phyloP scores from a whole-genome alignment of 192 early-diverging fungal species.

The Linnemannia schmuckeri region DNA sequence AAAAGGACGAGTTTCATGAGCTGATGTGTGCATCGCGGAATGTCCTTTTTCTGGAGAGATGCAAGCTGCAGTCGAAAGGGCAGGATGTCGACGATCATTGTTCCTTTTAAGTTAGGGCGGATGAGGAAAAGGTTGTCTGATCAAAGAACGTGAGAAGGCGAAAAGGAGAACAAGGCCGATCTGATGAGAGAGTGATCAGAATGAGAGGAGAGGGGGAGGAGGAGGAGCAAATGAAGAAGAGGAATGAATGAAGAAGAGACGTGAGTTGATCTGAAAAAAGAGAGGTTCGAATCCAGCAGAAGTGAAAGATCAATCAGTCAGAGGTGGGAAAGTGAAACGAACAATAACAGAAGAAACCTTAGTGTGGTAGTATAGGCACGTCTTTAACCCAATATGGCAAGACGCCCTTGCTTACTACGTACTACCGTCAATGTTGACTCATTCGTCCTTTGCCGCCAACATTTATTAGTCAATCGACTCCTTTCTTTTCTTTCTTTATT shows the following conservation, averaged over 20 bases:
- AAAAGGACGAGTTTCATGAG: constrained; percentile 55
- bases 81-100: constrained; percentile 54
- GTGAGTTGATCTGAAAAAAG: constrained; percentile 1
- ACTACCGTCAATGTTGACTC: too few relatives aligned
- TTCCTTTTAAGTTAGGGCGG: background rate
- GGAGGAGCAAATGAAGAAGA: background rate
- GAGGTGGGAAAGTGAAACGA: background rate
- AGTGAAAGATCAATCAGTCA: constrained; percentile 10
- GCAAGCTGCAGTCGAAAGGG: constrained; percentile 49
- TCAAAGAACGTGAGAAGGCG: background rate
- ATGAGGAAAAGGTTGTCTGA: background rate
- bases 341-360: too few relatives aligned
- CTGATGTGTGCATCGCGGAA: constrained; percentile 53
- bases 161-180: background rate
- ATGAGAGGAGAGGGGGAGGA: background rate
- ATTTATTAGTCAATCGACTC: too few relatives aligned
- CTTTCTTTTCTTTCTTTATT: too few relatives aligned
- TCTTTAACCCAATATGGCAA: too few relatives aligned
- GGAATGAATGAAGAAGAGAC: constrained; percentile 15
- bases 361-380: too few relatives aligned
- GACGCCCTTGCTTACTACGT: too few relatives aligned
- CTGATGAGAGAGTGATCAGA: too few relatives aligned
- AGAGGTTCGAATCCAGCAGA: constrained; percentile 13
- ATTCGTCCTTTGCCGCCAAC: too few relatives aligned
- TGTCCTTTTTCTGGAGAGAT: constrained; percentile 47